These are phyloP conservation scores for Aspergillus affinis DNA, from an alignment of 495 filamentous ascomycete genomes.

Conservation along the genomic window DNA sequence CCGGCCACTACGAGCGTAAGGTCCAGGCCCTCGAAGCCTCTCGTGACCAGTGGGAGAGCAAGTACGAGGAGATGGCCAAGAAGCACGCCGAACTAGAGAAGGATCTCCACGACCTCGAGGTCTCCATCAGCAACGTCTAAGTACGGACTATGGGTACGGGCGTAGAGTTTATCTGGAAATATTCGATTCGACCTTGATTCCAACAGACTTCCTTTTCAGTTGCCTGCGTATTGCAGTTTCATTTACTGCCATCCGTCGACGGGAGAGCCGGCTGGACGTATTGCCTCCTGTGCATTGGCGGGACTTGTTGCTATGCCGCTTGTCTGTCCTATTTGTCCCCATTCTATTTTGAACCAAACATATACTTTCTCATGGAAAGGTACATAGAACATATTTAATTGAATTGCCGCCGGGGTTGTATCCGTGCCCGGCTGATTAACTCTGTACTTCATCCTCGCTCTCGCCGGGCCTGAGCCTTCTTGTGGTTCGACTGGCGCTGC, in stretches of 20 bases:
- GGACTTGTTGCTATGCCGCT: slow-evolving; percentile 12
- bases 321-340: slow-evolving; percentile 14
- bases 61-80: slow-evolving; percentile 94
- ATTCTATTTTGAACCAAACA: slow-evolving; percentile 8
- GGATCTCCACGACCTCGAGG: slow-evolving; percentile 85
- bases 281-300: slow-evolving; percentile 19
- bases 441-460: slow-evolving; percentile 25
- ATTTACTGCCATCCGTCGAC: slow-evolving; percentile 24
- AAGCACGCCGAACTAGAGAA: slow-evolving; percentile 82
- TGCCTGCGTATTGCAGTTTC: slow-evolving; percentile 27
- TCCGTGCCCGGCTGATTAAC: background rate
- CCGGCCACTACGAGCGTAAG: slow-evolving; percentile 98
- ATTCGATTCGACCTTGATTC: slow-evolving; percentile 33
- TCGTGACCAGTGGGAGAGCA: slow-evolving; percentile 88
- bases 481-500: slow-evolving; percentile 60
- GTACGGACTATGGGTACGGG: slow-evolving; percentile 18
- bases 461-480: slow-evolving; percentile 45
- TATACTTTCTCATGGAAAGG: slow-evolving; percentile 11
- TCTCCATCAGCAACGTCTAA: slow-evolving; percentile 90
- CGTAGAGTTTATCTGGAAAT: slow-evolving; percentile 30
- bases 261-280: slow-evolving; percentile 26
- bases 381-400: slow-evolving; percentile 21
- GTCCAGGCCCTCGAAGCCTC: slow-evolving; percentile 90
- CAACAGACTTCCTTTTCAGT: slow-evolving; percentile 29
- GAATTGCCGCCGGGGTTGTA: slow-evolving; percentile 7